These are phyloP conservation scores for Picochlorum sp. DNA, from an alignment of 139 green algal genomes.

Conservation along the genomic window DNA sequence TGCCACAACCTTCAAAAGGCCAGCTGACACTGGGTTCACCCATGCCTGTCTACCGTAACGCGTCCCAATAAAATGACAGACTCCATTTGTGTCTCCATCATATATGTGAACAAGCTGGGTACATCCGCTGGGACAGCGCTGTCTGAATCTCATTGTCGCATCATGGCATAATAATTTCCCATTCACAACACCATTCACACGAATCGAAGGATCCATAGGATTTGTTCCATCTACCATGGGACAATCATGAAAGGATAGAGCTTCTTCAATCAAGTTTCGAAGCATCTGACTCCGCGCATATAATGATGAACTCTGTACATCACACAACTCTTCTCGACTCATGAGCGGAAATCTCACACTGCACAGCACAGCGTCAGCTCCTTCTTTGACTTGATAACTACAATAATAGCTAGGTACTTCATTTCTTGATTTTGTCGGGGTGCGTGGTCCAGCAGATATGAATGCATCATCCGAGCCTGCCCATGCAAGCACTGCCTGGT, in stretches of 20 bases:
- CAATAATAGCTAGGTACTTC: too few species aligned
- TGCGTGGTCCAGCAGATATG: constrained; percentile 5
- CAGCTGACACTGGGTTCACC: constrained; percentile 65
- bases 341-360: constrained; percentile 61
- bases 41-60: constrained; percentile 41
- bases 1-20: constrained; percentile 38
- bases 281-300: constrained; percentile 17
- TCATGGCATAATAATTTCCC: not conserved
- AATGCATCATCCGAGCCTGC: constrained; percentile 8
- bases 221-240: not conserved
- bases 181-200: constrained; percentile 27
- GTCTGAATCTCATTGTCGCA: constrained; percentile 3
- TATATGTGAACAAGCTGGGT: constrained; percentile 64
- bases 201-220: constrained; percentile 16
- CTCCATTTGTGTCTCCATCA: constrained; percentile 68
- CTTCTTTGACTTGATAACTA: not conserved
- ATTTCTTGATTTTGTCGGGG: not conserved
- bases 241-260: not conserved
- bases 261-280: constrained; percentile 36
- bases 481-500: constrained; percentile 26
- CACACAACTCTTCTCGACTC: constrained; percentile 30
- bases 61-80: constrained; percentile 44
- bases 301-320: constrained; percentile 19
- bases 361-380: constrained; percentile 38
- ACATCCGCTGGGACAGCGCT: constrained; percentile 24